These are phyloP conservation scores for Trichoderma gamsii DNA, from an alignment of 495 filamentous ascomycete species.

Conservation along the genomic window DNA sequence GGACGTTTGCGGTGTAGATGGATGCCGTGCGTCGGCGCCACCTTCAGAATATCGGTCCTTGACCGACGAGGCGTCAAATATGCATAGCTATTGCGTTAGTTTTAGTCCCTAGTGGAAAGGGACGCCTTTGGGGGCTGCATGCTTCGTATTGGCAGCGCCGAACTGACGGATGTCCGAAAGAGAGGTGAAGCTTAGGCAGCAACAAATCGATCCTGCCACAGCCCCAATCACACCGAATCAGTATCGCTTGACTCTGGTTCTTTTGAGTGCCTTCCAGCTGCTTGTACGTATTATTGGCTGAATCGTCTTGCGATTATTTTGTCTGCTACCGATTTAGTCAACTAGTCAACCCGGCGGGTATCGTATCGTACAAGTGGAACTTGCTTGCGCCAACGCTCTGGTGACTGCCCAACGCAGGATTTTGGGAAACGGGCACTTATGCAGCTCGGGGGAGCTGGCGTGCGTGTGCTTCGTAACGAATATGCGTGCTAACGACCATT, in stretches of 20 bases:
- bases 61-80: background rate
- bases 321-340: too few relatives aligned
- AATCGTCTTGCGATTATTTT: too few relatives aligned
- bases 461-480: background rate
- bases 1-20: background rate
- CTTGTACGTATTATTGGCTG: too few relatives aligned
- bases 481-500: background rate
- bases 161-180: background rate
- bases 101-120: background rate
- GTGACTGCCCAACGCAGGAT: background rate
- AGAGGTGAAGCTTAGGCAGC: background rate
- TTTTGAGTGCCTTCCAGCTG: too few relatives aligned
- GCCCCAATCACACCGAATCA: background rate
- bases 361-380: too few relatives aligned
- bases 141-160: background rate
- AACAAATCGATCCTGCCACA: background rate
- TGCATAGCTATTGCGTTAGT: conserved; percentile 1
- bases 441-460: background rate
- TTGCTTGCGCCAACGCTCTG: background rate
- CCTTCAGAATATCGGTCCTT: too few relatives aligned
- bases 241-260: too few relatives aligned
- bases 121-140: background rate
- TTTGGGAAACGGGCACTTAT: background rate
- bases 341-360: too few relatives aligned
- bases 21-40: background rate